A percentile compares a stretch with the other conserved stretches of the same genome.
phyloP scores from a whole-genome alignment of 176 grass and related monocot species.

The Tillandsia fasciculata region DNA sequence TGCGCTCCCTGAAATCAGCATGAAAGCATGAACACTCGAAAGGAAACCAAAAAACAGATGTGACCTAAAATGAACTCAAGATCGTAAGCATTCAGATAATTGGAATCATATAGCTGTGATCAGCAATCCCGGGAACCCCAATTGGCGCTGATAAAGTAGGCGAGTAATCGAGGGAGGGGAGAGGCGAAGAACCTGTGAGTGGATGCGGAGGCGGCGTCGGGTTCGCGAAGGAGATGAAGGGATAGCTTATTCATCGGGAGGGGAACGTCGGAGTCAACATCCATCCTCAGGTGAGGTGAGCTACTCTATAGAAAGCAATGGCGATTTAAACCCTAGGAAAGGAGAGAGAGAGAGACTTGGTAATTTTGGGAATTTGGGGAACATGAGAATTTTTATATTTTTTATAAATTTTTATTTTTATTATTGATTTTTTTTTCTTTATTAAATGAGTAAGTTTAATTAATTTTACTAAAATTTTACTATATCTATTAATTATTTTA shows the following conservation, averaged over 20 bases:
- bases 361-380: not conserved
- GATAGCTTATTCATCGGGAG: conserved; percentile 34
- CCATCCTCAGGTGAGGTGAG: not conserved
- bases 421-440: too few species aligned
- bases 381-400: too few species aligned
- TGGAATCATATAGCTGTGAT: not conserved
- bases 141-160: too few species aligned
- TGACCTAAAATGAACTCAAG: too few species aligned
- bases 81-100: too few species aligned
- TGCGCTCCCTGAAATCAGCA: conserved; percentile 18
- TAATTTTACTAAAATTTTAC: too few species aligned
- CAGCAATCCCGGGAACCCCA: not conserved
- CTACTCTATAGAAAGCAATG: not conserved
- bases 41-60: conserved; percentile 7
- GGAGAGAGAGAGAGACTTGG: not conserved
- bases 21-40: conserved; percentile 3
- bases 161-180: not conserved
- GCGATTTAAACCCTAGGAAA: not conserved
- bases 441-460: too few species aligned
- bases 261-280: conserved; percentile 9
- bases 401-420: too few species aligned
- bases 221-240: conserved; percentile 5
- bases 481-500: too few species aligned
- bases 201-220: conserved; percentile 1
- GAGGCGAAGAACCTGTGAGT: not conserved